phyloP scores from a whole-genome alignment of 148 eudicot genomes.

The Mesembryanthemum crystallinum region DNA sequence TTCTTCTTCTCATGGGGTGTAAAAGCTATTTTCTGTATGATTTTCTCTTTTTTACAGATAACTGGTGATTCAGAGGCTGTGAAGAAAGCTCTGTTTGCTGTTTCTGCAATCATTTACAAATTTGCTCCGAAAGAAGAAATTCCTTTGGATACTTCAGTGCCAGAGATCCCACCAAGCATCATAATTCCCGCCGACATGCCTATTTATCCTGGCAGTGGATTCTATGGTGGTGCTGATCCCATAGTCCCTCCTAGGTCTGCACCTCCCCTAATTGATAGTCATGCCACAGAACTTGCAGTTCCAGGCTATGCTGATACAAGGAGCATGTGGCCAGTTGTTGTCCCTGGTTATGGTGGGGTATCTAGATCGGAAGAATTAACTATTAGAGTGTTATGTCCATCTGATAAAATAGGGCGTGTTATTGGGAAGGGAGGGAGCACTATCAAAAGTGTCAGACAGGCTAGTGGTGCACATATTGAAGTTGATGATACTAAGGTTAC shows the following conservation, averaged over 20 bases:
- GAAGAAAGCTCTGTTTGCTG: slow-evolving; percentile 75
- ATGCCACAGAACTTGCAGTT: slow-evolving; percentile 54
- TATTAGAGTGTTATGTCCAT: slow-evolving; percentile 68
- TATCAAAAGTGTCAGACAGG: slow-evolving; percentile 76
- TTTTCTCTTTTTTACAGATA: slow-evolving; percentile 43
- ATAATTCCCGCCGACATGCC: slow-evolving; percentile 87
- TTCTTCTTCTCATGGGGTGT: not conserved
- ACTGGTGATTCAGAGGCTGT: slow-evolving; percentile 82
- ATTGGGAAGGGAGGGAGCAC: slow-evolving; percentile 89
- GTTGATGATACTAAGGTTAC: slow-evolving; percentile 59
- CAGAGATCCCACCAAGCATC: slow-evolving; percentile 72
- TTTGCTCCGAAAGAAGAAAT: slow-evolving; percentile 77
- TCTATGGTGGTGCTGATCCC: slow-evolving; percentile 62
- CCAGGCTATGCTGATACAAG: slow-evolving; percentile 61
- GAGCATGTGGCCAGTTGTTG: slow-evolving; percentile 63
- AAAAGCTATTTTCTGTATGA: not conserved
- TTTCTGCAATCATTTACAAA: slow-evolving; percentile 91
- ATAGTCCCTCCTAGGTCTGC: slow-evolving; percentile 51
- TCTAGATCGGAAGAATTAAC: slow-evolving; percentile 68
- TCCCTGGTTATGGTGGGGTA: slow-evolving; percentile 64
- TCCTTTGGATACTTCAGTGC: slow-evolving; percentile 64
- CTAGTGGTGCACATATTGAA: slow-evolving; percentile 79
- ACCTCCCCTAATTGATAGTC: slow-evolving; percentile 52
- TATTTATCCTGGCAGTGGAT: slow-evolving; percentile 59
- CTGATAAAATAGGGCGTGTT: slow-evolving; percentile 85